Percentiles rank a stretch among this genome's conserved stretches.
These are phyloP conservation scores for Globisporangium apiculatum DNA, from an alignment of 352 stramenopile genomes.

Conservation along the genomic window DNA sequence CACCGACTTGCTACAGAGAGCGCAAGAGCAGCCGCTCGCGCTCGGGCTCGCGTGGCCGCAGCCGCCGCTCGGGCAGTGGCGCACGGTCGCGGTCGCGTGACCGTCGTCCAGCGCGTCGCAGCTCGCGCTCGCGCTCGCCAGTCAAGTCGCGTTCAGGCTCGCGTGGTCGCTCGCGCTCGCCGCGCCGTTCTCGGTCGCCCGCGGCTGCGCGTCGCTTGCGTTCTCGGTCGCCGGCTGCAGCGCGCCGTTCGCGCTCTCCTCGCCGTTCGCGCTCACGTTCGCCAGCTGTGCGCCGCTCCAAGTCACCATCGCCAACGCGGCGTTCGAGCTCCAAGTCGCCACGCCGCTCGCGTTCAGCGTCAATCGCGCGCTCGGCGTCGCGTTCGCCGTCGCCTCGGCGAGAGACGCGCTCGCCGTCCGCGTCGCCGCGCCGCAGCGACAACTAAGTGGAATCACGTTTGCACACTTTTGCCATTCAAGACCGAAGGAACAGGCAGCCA, in stretches of 20 bases:
- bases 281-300: conserved; percentile 13
- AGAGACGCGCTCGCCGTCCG: conserved; percentile 49
- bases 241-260: conserved; percentile 15
- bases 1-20: conserved; percentile 1
- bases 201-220: conserved; percentile 5
- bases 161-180: conserved; percentile 34
- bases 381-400: conserved; percentile 25
- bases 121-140: conserved; percentile 31
- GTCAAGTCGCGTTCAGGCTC: conserved; percentile 26
- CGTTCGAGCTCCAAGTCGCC: conserved; percentile 11
- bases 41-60: conserved; percentile 26
- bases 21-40: conserved; percentile 29
- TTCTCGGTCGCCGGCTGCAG: conserved; percentile 18
- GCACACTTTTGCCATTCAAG: too few relatives aligned
- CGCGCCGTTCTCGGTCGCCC: conserved; percentile 19
- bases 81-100: conserved; percentile 41
- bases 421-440: conserved; percentile 35
- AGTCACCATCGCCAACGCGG: conserved; percentile 23
- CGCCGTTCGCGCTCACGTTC: conserved; percentile 20
- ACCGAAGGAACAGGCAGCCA: too few relatives aligned
- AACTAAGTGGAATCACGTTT: conserved; percentile 4
- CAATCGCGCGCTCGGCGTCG: conserved; percentile 22
- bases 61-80: conserved; percentile 9
- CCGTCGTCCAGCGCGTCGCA: conserved; percentile 32
- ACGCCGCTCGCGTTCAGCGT: conserved; percentile 28